Conservation (phyloP, 2,329 filamentous ascomycete species). For the Xylariaceae sp. region DNA sequence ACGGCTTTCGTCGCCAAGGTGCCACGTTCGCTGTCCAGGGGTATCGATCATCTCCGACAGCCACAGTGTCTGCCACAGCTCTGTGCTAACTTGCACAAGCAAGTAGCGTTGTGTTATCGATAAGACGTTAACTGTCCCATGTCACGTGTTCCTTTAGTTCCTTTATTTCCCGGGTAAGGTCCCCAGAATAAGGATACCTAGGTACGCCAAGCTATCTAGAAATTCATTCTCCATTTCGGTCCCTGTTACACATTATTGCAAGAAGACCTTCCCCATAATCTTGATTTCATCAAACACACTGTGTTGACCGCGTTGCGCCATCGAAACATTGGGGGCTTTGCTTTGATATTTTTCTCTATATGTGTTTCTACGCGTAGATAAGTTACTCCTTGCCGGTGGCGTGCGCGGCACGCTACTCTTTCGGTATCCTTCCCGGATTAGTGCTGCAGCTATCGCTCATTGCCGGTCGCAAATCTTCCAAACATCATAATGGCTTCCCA, state of each 20-base stretch:
- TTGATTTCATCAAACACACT: constrained; percentile 12
- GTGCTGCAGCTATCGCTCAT: neutral
- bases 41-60: neutral
- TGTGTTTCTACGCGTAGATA: neutral
- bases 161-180: too few species aligned
- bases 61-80: neutral
- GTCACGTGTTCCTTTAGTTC: too few species aligned
- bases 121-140: too few species aligned
- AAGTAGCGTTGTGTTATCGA: too few species aligned
- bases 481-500: constrained; percentile 69
- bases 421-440: neutral
- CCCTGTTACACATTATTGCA: neutral
- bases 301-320: constrained; percentile 2
- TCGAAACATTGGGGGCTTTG: neutral
- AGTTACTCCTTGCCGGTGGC: neutral
- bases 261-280: neutral
- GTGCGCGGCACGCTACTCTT: neutral
- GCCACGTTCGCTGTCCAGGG: constrained; percentile 29
- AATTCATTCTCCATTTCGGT: constrained; percentile 4
- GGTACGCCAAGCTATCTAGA: constrained; percentile 13
- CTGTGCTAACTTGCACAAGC: neutral
- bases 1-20: constrained; percentile 20
- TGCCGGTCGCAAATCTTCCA: neutral
- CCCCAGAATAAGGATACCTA: too few species aligned
- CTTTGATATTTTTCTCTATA: neutral